These are phyloP conservation scores for Phoenix roebelenii DNA, from an alignment of 176 grass and related monocot species.

Conservation along the genomic window DNA sequence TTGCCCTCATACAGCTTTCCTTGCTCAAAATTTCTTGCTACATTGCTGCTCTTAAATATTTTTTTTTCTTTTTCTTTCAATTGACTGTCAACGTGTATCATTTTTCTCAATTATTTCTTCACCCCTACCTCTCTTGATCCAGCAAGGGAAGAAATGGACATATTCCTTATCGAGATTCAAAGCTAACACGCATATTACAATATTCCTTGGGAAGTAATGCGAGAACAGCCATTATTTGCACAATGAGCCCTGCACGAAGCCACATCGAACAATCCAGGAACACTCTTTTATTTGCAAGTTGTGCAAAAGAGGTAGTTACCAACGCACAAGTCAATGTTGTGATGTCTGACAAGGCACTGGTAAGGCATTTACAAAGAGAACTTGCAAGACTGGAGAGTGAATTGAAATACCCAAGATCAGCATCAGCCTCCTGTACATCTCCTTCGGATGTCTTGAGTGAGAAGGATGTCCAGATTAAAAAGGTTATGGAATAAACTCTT, in stretches of 20 bases:
- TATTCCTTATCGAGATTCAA: slow-evolving; percentile 86
- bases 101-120: too few species aligned
- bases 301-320: slow-evolving; percentile 65
- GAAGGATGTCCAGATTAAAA: slow-evolving; percentile 71
- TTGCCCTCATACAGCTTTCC: too few species aligned
- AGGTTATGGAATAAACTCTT: slow-evolving; percentile 21
- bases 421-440: slow-evolving; percentile 19
- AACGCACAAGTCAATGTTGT: slow-evolving; percentile 77
- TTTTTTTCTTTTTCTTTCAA: too few species aligned
- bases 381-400: slow-evolving; percentile 59
- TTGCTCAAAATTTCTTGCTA: too few species aligned
- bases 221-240: slow-evolving; percentile 84
- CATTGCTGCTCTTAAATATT: too few species aligned
- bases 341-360: slow-evolving; percentile 81
- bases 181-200: slow-evolving; percentile 84
- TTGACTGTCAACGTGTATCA: too few species aligned
- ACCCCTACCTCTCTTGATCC: slow-evolving; percentile 1
- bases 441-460: slow-evolving; percentile 56
- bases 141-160: slow-evolving; percentile 79
- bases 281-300: slow-evolving; percentile 79
- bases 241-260: slow-evolving; percentile 71
- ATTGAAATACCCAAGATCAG: slow-evolving; percentile 43
- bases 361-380: slow-evolving; percentile 82
- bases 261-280: slow-evolving; percentile 86
- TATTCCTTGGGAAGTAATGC: slow-evolving; percentile 75